Base-by-base conservation (phyloP, 129 eudicot species). In the Calendula officinalis region DNA sequence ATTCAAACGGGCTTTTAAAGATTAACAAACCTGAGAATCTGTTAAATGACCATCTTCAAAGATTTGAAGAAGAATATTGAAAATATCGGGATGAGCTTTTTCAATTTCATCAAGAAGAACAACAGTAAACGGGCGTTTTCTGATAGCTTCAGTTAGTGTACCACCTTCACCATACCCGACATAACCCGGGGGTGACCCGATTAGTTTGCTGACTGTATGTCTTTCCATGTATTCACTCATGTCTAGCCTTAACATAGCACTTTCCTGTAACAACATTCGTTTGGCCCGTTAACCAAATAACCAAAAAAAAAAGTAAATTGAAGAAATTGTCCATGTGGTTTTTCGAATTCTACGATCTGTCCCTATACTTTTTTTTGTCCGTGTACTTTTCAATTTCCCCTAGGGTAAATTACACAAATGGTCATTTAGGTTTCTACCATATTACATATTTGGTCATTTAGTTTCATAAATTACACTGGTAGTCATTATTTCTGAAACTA, bases 201-300 rank as follows among this genome's bases (percentile, higher is more conserved):
- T 90, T 64, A 90, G 68, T 77, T 84, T 90, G 86, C 95, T 86
- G 38, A 90, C 89, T 3, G 95, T 90, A 77, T 90, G 97, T 48
- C 89, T 79, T 83, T 90, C 97, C 97, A 90, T 90, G 70, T 86
- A 90, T 66, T 90, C 97, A 75, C 95, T 90, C 97, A 90, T 90
- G 70, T 90, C 97, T 57, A 90, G 65, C 66, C 97, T 83, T 72
- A 90, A 73, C 97, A 86, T 90, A 30, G 95, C 75, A 0, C 75
- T 62, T 72, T 86, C 97, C 97, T 89, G 67, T 54, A 50, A 67
- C 47, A 63, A 37, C 55, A n/a, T 48, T 38, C 43, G 0, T 30
- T 52, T 22, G 30, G 30, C 8, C 40, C 4, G 14, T 30, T 54
- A 34, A 22, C 30, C 15, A 30, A 53, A 65, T 60, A 73, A 44